Percentiles rank a stretch among this genome's conserved stretches.
Evolutionary conservation across 2,329 filamentous ascomycete species (phyloP).

Genomic region (Pseudopyrenochaeta lycopersici): DNA sequence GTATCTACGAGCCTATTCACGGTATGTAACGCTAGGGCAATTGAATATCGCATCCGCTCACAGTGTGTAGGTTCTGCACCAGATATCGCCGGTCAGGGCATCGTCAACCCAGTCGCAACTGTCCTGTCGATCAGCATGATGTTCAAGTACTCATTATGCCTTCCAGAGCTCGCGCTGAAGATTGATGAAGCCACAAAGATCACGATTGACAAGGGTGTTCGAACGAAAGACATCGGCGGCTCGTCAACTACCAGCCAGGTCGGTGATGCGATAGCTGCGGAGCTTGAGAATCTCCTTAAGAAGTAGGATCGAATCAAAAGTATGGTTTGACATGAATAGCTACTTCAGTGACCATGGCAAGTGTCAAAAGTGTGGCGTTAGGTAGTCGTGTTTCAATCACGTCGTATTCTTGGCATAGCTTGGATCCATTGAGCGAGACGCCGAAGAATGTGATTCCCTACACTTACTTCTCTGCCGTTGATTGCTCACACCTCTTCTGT

Average conservation of each 20-base stretch:
- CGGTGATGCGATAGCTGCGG: constrained; percentile 81
- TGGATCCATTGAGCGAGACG: neutral
- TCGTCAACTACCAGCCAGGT: constrained; percentile 75
- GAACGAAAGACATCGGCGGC: constrained; percentile 88
- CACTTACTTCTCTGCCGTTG: neutral
- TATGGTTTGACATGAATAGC: neutral
- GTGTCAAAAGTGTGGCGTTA: neutral
- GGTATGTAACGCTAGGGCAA: constrained; percentile 62
- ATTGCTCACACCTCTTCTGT: neutral
- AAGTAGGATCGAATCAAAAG: constrained; percentile 26
- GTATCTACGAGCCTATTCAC: constrained; percentile 98
- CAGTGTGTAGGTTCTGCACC: constrained; percentile 76
- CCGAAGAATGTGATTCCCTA: neutral
- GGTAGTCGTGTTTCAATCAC: neutral
- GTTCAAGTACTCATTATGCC: constrained; percentile 88
- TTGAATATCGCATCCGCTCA: constrained; percentile 16
- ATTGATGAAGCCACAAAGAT: constrained; percentile 83
- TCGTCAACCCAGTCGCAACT: constrained; percentile 91
- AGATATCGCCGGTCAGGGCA: constrained; percentile 89
- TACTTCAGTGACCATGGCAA: neutral
- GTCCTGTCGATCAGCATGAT: constrained; percentile 96
- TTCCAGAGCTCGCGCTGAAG: constrained; percentile 77
- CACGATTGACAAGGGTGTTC: constrained; percentile 79
- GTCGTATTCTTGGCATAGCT: neutral
- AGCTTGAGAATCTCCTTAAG: constrained; percentile 73